Evolutionary conservation across 768 basidiomycete species (phyloP), one percentile per base, ranked within the genome.

Genomic region (Ephemerocybe angulata): DNA sequence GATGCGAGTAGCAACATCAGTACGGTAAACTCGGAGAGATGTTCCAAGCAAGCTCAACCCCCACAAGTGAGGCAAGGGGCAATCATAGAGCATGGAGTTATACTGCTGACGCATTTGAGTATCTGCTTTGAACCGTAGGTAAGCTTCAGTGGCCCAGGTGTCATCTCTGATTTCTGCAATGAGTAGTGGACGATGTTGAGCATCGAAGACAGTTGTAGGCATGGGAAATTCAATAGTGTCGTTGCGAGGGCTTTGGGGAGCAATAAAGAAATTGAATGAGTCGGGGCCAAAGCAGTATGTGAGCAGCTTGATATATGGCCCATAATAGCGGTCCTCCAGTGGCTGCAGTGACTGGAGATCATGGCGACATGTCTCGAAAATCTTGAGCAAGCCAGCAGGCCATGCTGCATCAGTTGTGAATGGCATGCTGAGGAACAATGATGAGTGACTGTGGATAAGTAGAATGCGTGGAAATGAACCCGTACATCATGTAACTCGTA

Each of bases 301-400:
- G 35, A 76, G 61, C 24, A 75, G 68, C 58, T 64, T 67, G 67
- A 72, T 63, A 57, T 73, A 75, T 38, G 73, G 71, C 37, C 72
- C 74, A 63, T 69, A 71, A 57, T 71, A 74, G 52, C 67, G 67
- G 59, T 63, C 60, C 61, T 70, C 64, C 35, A 7, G 12, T 25
- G 44, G 12, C n/a, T 37, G 13, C 10, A 64, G 43, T 40, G 64
- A 51, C 56, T 54, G 46, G 35, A 50, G 47, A 52, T 62, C 55
- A 35, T 62, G 54, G 60, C 65, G 64, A 58, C 60, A 57, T 55
- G 62, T 35, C 15, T 67, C 61, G 65, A 70, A 68, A 51, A 70
- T 69, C 47, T 55, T 66, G 60, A 64, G 64, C 27, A 72, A 55
- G 43, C 63, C 66, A 48, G 55, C 51, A 15, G 70, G 69, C 72